A percentile compares a stretch with the other conserved stretches of the same genome.
Evolutionary conservation across 2,329 filamentous ascomycete genomes (phyloP).

Genomic region (Alternaria arbusti): DNA sequence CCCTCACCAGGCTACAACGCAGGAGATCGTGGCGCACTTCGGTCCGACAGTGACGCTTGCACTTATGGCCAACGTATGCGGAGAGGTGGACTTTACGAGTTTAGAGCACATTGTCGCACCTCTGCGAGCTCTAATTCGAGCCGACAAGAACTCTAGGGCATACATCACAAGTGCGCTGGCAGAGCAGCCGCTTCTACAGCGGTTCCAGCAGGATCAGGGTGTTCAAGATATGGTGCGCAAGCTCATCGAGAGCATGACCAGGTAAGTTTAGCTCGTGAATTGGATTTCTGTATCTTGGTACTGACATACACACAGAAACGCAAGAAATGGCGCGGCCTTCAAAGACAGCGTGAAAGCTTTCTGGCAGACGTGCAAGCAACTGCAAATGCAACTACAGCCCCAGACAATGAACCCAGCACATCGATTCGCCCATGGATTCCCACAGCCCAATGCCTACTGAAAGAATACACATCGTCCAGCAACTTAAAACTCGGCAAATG

Average conservation of each 20-base stretch:
- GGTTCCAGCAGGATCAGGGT: conserved; percentile 35
- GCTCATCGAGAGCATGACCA: conserved; percentile 43
- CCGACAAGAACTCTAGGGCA: conserved; percentile 39
- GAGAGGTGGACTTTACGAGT: conserved; percentile 44
- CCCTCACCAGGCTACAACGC: conserved; percentile 36
- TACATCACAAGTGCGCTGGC: conserved; percentile 41
- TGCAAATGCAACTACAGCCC: conserved; percentile 46
- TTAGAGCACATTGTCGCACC: conserved; percentile 42
- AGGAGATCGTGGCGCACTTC: conserved; percentile 46
- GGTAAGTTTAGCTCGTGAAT: conserved; percentile 23
- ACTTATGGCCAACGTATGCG: conserved; percentile 43
- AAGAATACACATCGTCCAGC: background rate
- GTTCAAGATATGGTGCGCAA: conserved; percentile 41
- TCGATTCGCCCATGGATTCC: conserved; percentile 23
- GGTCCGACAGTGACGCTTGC: conserved; percentile 39
- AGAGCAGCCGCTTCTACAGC: conserved; percentile 37
- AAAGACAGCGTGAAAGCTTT: conserved; percentile 46
- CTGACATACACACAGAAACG: conserved; percentile 44
- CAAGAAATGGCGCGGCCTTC: conserved; percentile 39
- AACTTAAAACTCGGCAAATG: conserved; percentile 63
- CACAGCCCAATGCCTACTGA: conserved; percentile 10
- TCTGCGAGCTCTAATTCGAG: conserved; percentile 40
- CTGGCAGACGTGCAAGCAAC: conserved; percentile 46
- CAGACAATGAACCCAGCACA: conserved; percentile 37
- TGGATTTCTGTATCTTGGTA: background rate